These are phyloP conservation scores for Aspergillus jensenii DNA, from an alignment of 2,329 filamentous ascomycete species.

Conservation along the genomic window DNA sequence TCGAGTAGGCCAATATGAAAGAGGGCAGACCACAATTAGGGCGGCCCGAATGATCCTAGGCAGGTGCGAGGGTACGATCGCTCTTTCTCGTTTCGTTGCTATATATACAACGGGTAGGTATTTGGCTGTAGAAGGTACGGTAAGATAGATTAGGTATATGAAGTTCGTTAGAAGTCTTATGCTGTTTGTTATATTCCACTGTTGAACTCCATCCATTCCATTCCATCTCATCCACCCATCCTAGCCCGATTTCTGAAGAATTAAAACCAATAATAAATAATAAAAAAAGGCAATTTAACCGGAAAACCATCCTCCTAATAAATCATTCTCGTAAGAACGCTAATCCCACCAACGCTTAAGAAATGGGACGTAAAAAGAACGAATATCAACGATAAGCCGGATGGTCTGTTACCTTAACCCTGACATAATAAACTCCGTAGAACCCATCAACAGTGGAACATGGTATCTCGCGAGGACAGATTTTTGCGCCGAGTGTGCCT, in stretches of 20 bases:
- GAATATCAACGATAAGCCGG: slow-evolving; percentile 11
- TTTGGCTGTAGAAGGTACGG: neutral
- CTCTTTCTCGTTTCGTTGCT: neutral
- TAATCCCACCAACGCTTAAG: slow-evolving; percentile 23
- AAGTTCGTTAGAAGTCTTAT: neutral
- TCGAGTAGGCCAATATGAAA: too few species aligned
- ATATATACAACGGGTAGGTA: too few species aligned
- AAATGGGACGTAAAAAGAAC: slow-evolving; percentile 12
- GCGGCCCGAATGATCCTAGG: too few species aligned
- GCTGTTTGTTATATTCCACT: neutral
- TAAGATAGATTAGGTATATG: neutral
- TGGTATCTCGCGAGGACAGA: slow-evolving; percentile 23
- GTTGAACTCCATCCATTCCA: neutral
- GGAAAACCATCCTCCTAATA: neutral
- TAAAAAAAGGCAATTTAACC: neutral
- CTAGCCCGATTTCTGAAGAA: neutral
- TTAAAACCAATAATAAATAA: neutral
- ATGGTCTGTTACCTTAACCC: slow-evolving; percentile 8
- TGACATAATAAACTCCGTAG: slow-evolving; percentile 14
- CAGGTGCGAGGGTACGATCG: neutral
- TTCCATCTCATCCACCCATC: neutral
- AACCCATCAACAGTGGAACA: slow-evolving; percentile 14
- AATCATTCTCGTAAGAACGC: slow-evolving; percentile 8
- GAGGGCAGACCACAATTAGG: too few species aligned
- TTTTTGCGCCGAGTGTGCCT: slow-evolving; percentile 19